Conservation (phyloP, 345 rosid species). For the Syzygium oleosum region DNA sequence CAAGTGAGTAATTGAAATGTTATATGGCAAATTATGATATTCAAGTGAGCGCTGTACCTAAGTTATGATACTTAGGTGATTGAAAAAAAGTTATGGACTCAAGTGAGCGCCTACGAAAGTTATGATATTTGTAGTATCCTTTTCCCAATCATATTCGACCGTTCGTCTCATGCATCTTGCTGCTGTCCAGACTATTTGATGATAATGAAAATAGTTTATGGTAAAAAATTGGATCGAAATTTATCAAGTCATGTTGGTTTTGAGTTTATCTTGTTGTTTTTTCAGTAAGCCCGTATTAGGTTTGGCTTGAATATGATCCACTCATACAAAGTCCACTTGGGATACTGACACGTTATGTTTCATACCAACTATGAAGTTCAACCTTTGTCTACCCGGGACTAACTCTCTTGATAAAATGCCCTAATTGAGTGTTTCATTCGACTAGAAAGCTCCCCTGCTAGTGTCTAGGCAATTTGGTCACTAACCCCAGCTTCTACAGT, state of each 20-base stretch:
- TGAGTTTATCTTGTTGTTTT: neutral
- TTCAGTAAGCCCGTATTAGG: neutral
- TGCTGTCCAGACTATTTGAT: neutral
- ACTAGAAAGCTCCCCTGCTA: neutral
- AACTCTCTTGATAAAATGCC: neutral
- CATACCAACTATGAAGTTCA: neutral
- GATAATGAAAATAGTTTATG: neutral
- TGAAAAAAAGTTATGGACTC: no score
- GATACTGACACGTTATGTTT: neutral
- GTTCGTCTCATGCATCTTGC: fast-evolving
- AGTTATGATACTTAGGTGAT: no score
- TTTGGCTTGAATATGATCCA: neutral
- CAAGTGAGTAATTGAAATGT: no score
- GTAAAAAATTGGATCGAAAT: neutral
- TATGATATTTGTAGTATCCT: no score
- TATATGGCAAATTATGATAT: no score
- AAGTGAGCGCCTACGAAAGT: no score
- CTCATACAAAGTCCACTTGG: neutral
- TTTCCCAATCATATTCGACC: neutral
- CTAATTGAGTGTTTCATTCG: neutral
- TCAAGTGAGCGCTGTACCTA: no score
- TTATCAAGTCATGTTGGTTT: neutral
- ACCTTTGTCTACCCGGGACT: neutral
- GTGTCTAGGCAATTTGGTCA: neutral
- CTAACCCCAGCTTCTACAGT: neutral